phyloP scores from a whole-genome alignment of 257 asterid species.

The Solanum peruvianum region DNA sequence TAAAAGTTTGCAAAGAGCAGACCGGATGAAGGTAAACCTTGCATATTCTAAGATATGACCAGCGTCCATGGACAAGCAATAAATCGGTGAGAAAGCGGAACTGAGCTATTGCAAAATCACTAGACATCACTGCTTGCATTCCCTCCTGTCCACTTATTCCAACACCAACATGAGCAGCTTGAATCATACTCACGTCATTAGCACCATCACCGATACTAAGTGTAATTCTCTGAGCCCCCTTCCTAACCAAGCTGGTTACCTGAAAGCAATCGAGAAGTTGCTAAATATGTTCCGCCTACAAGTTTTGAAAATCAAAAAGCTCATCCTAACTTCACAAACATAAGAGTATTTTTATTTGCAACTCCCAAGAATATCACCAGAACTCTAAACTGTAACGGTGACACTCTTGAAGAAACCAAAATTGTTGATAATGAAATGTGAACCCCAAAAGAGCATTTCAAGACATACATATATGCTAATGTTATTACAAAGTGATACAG shows the following conservation, averaged over 20 bases:
- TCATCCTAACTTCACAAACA: not conserved
- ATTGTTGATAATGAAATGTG: not conserved
- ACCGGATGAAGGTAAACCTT: constrained; percentile 42
- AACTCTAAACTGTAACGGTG: not conserved
- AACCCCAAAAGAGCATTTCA: not conserved
- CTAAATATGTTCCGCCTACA: not conserved
- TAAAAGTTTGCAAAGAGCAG: not conserved
- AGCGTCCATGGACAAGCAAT: constrained; percentile 98
- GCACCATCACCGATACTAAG: constrained; percentile 99
- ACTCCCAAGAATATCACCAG: not conserved
- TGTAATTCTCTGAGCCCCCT: constrained; percentile 91
- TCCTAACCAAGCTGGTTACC: constrained; percentile 95
- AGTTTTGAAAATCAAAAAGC: not conserved
- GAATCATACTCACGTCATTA: constrained; percentile 98
- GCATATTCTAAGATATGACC: constrained; percentile 99
- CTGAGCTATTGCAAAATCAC: constrained; percentile 99
- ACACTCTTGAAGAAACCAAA: not conserved
- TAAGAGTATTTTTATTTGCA: not conserved
- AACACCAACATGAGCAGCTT: constrained; percentile 99
- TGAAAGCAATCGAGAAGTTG: constrained; percentile 20
- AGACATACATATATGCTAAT: not conserved
- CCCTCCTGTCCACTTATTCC: constrained; percentile 99
- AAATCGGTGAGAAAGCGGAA: constrained; percentile 89
- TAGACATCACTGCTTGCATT: constrained; percentile 99
- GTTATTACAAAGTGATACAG: not conserved